Conservation (phyloP, 495 filamentous ascomycete species). For the Physcia stellaris region DNA sequence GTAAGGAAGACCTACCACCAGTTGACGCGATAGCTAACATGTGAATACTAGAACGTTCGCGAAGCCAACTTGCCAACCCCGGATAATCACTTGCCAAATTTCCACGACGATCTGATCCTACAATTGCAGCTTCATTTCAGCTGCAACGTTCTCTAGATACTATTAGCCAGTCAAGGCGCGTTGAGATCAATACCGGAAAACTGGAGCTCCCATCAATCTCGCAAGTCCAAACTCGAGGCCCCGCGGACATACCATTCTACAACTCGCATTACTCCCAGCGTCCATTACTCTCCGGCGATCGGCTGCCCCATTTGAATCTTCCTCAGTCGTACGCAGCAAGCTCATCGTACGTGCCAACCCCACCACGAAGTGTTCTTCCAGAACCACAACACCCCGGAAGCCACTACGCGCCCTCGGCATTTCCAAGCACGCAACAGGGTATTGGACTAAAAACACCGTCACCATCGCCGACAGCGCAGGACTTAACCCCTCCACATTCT, state of each 20-base stretch:
- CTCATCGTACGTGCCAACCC: slow-evolving; percentile 48
- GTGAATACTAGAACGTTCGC: no score
- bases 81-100: no score
- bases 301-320: slow-evolving; percentile 62
- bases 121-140: no score
- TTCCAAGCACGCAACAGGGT: slow-evolving; percentile 3
- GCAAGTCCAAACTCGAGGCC: slow-evolving; percentile 81
- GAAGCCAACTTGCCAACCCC: no score
- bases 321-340: slow-evolving; percentile 47
- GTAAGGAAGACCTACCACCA: no score
- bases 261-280: slow-evolving; percentile 57
- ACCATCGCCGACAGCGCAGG: slow-evolving; percentile 28
- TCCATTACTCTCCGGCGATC: slow-evolving; percentile 57
- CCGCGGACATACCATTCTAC: slow-evolving; percentile 65
- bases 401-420: slow-evolving; percentile 21
- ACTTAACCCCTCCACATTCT: slow-evolving; percentile 7
- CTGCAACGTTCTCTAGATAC: no score
- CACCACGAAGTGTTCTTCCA: slow-evolving; percentile 40
- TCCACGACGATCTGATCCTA: no score
- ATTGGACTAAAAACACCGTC: slow-evolving; percentile 24
- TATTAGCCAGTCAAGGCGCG: slow-evolving; percentile 26
- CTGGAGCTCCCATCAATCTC: slow-evolving; percentile 95
- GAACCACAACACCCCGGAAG: slow-evolving; percentile 37
- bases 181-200: slow-evolving; percentile 64
- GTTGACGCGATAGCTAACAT: no score